Base-by-base conservation (phyloP, 495 filamentous ascomycete genomes). In the Tuber melanosporum region DNA sequence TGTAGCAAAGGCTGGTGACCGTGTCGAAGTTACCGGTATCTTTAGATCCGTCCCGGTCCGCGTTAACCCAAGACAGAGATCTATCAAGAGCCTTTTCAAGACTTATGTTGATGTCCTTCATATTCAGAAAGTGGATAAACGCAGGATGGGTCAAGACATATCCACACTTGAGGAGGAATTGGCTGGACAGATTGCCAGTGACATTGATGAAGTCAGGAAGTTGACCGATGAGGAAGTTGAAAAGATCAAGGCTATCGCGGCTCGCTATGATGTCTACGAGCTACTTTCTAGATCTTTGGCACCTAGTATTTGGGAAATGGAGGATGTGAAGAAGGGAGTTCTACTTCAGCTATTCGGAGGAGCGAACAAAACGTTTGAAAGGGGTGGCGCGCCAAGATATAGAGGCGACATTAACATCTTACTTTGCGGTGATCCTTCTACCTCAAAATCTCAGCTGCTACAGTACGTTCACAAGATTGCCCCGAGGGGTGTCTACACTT, bases 381-480 rank as follows among this genome's bases (percentile, higher is more conserved):
- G 97, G 84, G 95, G 95, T 71, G 95, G 94, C 75, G 96, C 92
- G 82, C 95, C 95, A 15, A 93, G 91, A 77, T 99, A 99, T 83
- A 90, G 95, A 85, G 95, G 95, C 71, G 95, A 99, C 84, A 98
- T 99, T 85, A 99, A 99, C 85, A 91, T 99, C 36, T 89, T 99
- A 8, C 90, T 99, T 15, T 94, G 98, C 41, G 96, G 96, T 85
- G 96, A 99, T 81, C 96, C 96, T 0, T 97, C 96, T 84, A 99
- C 96, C 12, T 96, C 96, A 80, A 99, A 99, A 84, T 99, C 96
- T 2, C 96, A 99, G 85, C 89, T 99, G 26, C 90, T 99, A 70
- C 98, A 99, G 84, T 99, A 97, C 83, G 92, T 97, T 70, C 95
- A 99, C 84, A 97, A 97, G 85, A 97, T 94, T 8, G 96, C 96